Conservation (phyloP, 2,329 filamentous ascomycete species). For the Pseudogymnoascus sp. region DNA sequence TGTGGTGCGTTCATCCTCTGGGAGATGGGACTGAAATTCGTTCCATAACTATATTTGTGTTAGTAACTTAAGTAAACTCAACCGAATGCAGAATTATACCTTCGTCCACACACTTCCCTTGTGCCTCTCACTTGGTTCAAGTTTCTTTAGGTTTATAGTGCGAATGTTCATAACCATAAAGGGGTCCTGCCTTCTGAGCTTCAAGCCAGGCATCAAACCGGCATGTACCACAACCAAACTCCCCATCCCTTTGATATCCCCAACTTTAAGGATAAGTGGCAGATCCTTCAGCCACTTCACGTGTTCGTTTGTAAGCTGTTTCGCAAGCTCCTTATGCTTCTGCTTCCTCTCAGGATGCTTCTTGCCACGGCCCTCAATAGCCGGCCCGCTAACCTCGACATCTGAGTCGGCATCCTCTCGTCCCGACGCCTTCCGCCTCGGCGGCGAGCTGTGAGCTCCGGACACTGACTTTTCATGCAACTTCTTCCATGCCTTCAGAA, state of each 20-base stretch:
- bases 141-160: conserved; percentile 36
- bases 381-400: background rate
- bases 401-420: conserved; percentile 20
- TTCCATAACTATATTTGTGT: conserved; percentile 46
- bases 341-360: conserved; percentile 6
- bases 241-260: conserved; percentile 53
- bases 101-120: conserved; percentile 28
- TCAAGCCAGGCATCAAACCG: conserved; percentile 71
- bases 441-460: conserved; percentile 15
- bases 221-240: conserved; percentile 75
- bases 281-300: conserved; percentile 62
- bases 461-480: conserved; percentile 28
- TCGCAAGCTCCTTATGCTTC: conserved; percentile 26
- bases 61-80: conserved; percentile 13
- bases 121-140: conserved; percentile 25
- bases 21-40: conserved; percentile 38
- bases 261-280: conserved; percentile 72
- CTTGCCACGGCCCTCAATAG: background rate
- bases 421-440: conserved; percentile 27
- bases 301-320: conserved; percentile 43
- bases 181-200: conserved; percentile 65
- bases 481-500: conserved; percentile 59
- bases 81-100: conserved; percentile 20
- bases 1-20: conserved; percentile 44
- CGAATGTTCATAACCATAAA: conserved; percentile 90